phyloP scores from a whole-genome alignment of 805 yeast genomes.

The Yamadazyma takamatsuzukensis region DNA sequence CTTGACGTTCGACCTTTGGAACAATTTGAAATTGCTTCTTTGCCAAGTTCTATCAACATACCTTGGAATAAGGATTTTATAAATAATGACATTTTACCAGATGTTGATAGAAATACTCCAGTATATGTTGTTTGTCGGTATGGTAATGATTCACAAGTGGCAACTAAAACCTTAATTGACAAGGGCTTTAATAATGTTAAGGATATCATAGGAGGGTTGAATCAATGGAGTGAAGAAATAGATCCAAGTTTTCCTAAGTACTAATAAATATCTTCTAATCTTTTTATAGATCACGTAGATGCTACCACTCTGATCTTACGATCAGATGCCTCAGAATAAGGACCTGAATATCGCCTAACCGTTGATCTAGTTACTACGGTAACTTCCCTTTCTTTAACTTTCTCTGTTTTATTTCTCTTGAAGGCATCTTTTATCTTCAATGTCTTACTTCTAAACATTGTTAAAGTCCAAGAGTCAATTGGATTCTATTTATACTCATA shows the following conservation, averaged over 20 bases:
- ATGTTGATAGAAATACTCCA: constrained; percentile 13
- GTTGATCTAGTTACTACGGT: too few relatives aligned
- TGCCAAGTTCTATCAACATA: constrained; percentile 59
- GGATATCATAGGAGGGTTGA: constrained; percentile 79
- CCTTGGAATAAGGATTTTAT: constrained; percentile 50
- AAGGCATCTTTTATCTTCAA: not conserved
- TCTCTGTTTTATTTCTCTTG: not conserved
- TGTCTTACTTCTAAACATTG: too few relatives aligned
- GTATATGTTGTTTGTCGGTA: constrained; percentile 73
- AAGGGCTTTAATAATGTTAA: constrained; percentile 47
- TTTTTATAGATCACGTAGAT: too few relatives aligned
- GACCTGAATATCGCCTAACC: too few relatives aligned
- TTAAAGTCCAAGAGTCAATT: too few relatives aligned
- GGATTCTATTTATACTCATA: too few relatives aligned
- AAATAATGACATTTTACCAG: constrained; percentile 16
- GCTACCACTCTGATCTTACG: too few relatives aligned
- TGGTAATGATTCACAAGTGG: constrained; percentile 89
- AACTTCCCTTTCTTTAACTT: not conserved
- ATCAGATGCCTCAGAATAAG: too few relatives aligned
- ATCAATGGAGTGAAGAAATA: constrained; percentile 58
- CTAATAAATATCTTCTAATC: constrained; percentile 20
- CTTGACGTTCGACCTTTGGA: constrained; percentile 78
- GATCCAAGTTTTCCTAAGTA: constrained; percentile 65
- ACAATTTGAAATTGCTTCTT: constrained; percentile 65
- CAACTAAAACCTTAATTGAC: constrained; percentile 54